Base-by-base conservation (phyloP, 192 early-diverging fungal species). In the Podila minutissima region DNA sequence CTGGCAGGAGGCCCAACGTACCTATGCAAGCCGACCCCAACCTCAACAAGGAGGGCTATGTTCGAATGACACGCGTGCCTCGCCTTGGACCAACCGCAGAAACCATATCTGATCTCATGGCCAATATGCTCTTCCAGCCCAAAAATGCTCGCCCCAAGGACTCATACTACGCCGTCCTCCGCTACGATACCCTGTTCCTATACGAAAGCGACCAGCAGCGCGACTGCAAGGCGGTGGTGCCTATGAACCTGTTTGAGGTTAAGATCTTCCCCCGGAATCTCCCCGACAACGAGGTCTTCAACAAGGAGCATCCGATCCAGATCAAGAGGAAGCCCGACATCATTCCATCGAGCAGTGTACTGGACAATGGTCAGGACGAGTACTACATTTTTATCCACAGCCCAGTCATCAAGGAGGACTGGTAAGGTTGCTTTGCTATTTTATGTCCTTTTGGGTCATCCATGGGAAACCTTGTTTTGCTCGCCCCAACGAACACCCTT, bases 341-440 rank as follows among this genome's bases (percentile, higher is more conserved):
- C 32, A 55, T 73, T 3, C 63, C 28, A 24, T 66, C 84, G 2
- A 49, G 63, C 22, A 74, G 58, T 33, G 59, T 51, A 10, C 8
- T 68, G 13, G 71, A 78, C 53, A 74, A 62, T 74, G 78, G 74
- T 1, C 76, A 84, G 22, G 69, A 74, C 33, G 75, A 82, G 33
- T 85, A 74, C 74, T 93, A 91, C 65, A 74, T 94, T 19, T 92
- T 90, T 67, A 90, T 87, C 46, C 87, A 91, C 72, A 72, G 79
- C 4, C 87, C 88, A 17, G 83, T 85, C 5, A 93, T 96, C 68
- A 98, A 98, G 83, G 97, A 98, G 79, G 94, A 95, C 75, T 98
- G 97, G 97, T 95, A 92, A 58, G 41, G 61, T 68, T 61, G n/a
- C 62, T 50, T 61, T 69, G 19, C 58, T 61, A 9, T 69, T 51